Percentiles rank a stretch among this genome's conserved stretches.
Evolutionary conservation across 257 asterid genomes (phyloP).

Genomic region (Solanum neorickii): DNA sequence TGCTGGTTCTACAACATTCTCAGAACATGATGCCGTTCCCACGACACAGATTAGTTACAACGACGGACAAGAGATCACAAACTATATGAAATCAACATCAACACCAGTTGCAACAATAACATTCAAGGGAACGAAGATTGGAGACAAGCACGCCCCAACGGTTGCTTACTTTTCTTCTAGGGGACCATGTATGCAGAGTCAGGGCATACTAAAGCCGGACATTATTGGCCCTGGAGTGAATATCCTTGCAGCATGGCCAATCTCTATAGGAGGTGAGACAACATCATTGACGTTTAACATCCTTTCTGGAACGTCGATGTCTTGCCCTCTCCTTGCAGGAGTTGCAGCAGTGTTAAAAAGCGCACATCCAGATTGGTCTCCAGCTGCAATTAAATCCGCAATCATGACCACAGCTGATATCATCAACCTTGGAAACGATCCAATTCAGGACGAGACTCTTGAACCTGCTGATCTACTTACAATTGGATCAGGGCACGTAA

Average conservation of each 20-base stretch:
- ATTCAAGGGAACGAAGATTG: not conserved
- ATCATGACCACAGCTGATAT: not conserved
- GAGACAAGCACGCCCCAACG: not conserved
- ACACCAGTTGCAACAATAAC: not conserved
- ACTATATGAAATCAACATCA: constrained; percentile 1
- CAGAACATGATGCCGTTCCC: not conserved
- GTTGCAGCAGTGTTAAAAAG: not conserved
- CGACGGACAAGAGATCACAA: not conserved
- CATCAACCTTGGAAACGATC: not conserved
- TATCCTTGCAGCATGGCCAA: constrained; percentile 1
- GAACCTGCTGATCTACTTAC: not conserved
- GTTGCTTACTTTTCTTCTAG: not conserved
- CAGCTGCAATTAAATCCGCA: not conserved
- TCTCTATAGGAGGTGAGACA: not conserved
- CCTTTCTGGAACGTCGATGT: not conserved
- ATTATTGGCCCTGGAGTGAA: not conserved
- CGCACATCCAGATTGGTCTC: constrained; percentile 1
- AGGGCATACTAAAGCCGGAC: not conserved
- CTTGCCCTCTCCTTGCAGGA: not conserved
- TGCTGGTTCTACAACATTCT: not conserved
- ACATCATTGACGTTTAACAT: not conserved
- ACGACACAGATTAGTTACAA: not conserved
- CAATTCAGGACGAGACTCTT: not conserved
- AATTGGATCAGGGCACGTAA: constrained; percentile 7
- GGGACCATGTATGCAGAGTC: not conserved